Percentiles rank a stretch among this genome's conserved stretches.
Evolutionary conservation across 176 grass and related monocot species (phyloP).

Genomic region (bread wheat (Triticum aestivum)): DNA sequence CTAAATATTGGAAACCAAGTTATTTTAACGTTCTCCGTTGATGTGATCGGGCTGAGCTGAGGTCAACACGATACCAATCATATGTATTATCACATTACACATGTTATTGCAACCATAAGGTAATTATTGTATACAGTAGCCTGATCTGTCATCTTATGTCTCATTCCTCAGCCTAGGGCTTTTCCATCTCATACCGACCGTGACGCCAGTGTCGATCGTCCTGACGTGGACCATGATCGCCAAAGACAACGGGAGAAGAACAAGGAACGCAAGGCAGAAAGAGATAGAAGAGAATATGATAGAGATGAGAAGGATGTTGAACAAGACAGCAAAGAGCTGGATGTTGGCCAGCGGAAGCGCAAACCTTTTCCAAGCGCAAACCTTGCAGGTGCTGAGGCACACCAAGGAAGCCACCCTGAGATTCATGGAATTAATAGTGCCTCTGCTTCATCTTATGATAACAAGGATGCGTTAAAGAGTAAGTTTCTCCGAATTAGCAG

Average conservation of each 20-base stretch:
- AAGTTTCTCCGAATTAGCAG: slow-evolving; percentile 36
- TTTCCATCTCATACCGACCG: slow-evolving; percentile 63
- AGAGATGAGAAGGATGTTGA: slow-evolving; percentile 87
- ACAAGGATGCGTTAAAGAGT: slow-evolving; percentile 94
- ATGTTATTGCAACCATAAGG: background rate
- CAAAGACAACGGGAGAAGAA: slow-evolving; percentile 80
- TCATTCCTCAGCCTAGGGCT: slow-evolving; percentile 59
- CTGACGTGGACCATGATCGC: slow-evolving; percentile 85
- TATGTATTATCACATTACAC: background rate
- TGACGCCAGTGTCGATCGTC: slow-evolving; percentile 81
- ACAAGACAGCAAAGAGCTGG: slow-evolving; percentile 72
- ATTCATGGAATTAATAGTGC: slow-evolving; percentile 54
- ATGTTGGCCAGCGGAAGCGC: slow-evolving; percentile 50
- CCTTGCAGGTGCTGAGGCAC: slow-evolving; percentile 41
- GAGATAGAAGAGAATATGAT: slow-evolving; percentile 73
- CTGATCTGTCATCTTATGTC: background rate
- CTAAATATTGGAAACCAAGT: background rate
- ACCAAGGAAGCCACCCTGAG: slow-evolving; percentile 47
- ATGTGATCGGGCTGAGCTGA: slow-evolving; percentile 10
- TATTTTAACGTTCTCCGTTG: background rate
- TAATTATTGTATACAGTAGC: slow-evolving; percentile 2
- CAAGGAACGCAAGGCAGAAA: slow-evolving; percentile 83
- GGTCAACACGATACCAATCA: background rate
- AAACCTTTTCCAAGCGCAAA: slow-evolving; percentile 56
- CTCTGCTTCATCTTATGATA: slow-evolving; percentile 79